Evolutionary conservation across 257 asterid genomes (phyloP).

Genomic region (Fraxinus quadrangulata): DNA sequence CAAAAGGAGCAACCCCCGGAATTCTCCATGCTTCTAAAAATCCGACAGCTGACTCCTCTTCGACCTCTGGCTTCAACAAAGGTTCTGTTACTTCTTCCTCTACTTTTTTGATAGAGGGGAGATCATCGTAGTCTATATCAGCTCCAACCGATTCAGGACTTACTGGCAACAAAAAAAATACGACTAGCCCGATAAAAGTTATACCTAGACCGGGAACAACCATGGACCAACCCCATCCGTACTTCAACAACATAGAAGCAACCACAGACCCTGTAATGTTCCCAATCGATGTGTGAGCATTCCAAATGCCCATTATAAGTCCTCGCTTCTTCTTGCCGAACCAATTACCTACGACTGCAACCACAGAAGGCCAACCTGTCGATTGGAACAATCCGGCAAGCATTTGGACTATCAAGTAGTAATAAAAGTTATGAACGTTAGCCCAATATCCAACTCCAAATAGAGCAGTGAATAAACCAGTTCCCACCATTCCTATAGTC

Average conservation of each 20-base stretch:
- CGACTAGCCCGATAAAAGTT: constrained; percentile 53
- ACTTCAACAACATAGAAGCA: constrained; percentile 73
- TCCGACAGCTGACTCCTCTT: constrained; percentile 46
- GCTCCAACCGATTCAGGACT: constrained; percentile 41
- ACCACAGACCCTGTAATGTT: constrained; percentile 82
- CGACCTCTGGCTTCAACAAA: constrained; percentile 27
- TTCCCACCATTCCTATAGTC: constrained; percentile 89
- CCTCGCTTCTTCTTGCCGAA: constrained; percentile 95
- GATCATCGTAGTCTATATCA: constrained; percentile 31
- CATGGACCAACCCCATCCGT: constrained; percentile 99
- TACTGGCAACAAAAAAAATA: constrained; percentile 51
- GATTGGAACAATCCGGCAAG: constrained; percentile 94
- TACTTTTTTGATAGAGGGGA: constrained; percentile 29
- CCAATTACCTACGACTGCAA: constrained; percentile 96
- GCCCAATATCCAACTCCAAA: constrained; percentile 94
- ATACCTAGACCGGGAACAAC: constrained; percentile 79
- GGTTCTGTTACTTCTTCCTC: constrained; percentile 37
- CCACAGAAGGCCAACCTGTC: constrained; percentile 99
- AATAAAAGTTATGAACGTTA: constrained; percentile 64
- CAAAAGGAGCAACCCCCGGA: constrained; percentile 58
- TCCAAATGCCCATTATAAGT: constrained; percentile 98
- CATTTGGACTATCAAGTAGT: constrained; percentile 80
- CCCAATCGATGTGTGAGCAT: constrained; percentile 94
- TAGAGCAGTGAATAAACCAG: constrained; percentile 88
- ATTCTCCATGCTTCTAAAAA: constrained; percentile 54